These are phyloP conservation scores for Mycena leptocephala DNA, from an alignment of 768 basidiomycete species.

Conservation along the genomic window DNA sequence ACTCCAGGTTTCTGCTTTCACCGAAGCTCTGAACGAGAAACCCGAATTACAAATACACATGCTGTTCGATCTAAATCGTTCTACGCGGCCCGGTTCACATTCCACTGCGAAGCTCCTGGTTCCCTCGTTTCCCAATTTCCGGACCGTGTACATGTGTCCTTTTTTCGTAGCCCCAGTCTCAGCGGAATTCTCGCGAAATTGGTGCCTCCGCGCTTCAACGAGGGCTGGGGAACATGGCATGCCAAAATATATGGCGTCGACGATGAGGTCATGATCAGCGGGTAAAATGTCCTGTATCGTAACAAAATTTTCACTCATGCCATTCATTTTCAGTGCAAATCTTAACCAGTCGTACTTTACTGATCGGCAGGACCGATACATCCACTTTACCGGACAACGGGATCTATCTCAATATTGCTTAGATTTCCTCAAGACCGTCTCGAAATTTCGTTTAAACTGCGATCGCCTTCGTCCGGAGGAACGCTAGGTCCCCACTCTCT, in stretches of 20 bases:
- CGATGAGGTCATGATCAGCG: conserved; percentile 93
- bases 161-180: conserved; percentile 93
- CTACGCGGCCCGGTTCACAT: conserved; percentile 80
- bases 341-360: conserved; percentile 95
- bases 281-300: conserved; percentile 63
- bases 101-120: conserved; percentile 80
- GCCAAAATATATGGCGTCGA: conserved; percentile 96
- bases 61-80: conserved; percentile 86
- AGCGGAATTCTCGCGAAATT: conserved; percentile 80
- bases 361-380: conserved; percentile 95
- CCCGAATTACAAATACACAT: conserved; percentile 78
- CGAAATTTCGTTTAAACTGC: conserved; percentile 81
- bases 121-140: conserved; percentile 85
- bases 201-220: conserved; percentile 95
- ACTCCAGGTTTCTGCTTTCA: conserved; percentile 80
- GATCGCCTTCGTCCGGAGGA: conserved; percentile 39
- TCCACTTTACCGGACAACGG: conserved; percentile 77
- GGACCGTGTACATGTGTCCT: conserved; percentile 79
- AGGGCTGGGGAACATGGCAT: conserved; percentile 99
- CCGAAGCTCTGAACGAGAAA: conserved; percentile 70
- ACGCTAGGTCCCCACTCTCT: conserved; percentile 47
- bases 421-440: conserved; percentile 79
- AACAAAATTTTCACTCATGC: neutral
- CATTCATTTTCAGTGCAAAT: conserved; percentile 79
- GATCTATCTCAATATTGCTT: conserved; percentile 87